Evolutionary conservation across 23 red algal species (phyloP), one percentile per base, ranked within the genome.

Genomic region (Gracilaria domingensis): DNA sequence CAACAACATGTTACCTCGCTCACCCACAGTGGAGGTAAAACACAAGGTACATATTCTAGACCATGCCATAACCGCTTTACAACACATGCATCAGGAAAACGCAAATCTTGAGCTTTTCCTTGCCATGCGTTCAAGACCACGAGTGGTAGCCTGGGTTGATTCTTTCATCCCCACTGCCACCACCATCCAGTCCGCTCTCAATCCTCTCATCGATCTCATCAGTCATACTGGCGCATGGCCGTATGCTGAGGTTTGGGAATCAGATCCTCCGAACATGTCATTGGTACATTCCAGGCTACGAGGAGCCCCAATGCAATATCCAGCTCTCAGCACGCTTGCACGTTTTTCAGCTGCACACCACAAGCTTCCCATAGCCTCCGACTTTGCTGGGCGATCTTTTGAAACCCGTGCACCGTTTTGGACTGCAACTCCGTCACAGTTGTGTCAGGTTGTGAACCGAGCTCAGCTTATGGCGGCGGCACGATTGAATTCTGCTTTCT

Each of bases 11-110:
- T 73, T 94, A 42, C 91, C 91, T 38, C 69, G 49, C 84, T 57
- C 67, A 44, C 62, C 65, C 45, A 87, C 65, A 16, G 67, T 71
- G 14, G 66, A 87, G 33, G 84, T 87, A 23, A 87, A 87, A 60
- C 84, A 87, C 66, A 87, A 87, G 84, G 84, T 87, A 23, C 84
- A 87, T 60, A 87, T 87, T 59, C 67, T 87, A 20, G 84, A 87
- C 49, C 84, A 87, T 60, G 84, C 84, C 48, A 55, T 87, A 21
- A 20, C 64, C 0, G 84, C 84, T 8, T 47, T 87, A 12, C 39
- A 53, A 17, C 26, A 47, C 25, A 66, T 87, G 65, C 84, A 74
- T 49, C 62, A 66, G 3, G 66, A 87, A 42, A 87, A 87, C n/a
- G 50, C 65, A 47, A 66, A 76, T 48, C 67, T 87, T 13, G 60